Evolutionary conservation across 495 filamentous ascomycete species (phyloP), one percentile per base, ranked within the genome.

Genomic region (Talaromyces ruber): DNA sequence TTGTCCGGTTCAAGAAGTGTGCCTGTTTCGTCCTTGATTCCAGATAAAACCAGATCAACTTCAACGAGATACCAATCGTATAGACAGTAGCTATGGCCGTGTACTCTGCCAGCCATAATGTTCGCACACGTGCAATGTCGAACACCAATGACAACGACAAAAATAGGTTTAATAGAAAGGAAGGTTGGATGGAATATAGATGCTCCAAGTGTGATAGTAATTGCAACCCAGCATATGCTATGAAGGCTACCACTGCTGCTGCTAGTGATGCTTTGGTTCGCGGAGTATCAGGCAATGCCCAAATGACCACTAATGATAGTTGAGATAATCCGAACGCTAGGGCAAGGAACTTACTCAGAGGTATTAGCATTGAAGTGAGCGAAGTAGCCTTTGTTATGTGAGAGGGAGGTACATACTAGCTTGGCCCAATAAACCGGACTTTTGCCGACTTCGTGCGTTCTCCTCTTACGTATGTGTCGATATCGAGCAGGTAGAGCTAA

Each of bases 101-200:
- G 28, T 59, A 59, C 12, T 45, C 1, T 18, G 57, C 57, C 4
- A 59, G 57, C 57, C 22, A 59, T 28, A 47, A 18, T n/a, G 57
- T 59, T 21, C 57, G 57, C 57, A 59, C 57, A 28, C 37, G 56
- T 4, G 28, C 57, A 59, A 59, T 26, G 21, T 59, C 57, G 18
- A 45, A 39, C 9, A 47, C 34, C 34, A 59, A 47, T 59, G 57
- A 47, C 32, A 43, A 24, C 6, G 57, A 59, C 8, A 59, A n/a
- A 45, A 43, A 59, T 3, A 59, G 21, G 21, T 59, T 59, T 2
- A 59, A 24, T 28, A 59, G 9, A 47, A 59, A 7, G 16, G 30
- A 58, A 59, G 57, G 57, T 21, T 47, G 32, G 22, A 59, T 59
- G 5, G 21, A 43, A 28, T 59, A 59, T 5, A 59, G 14, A 24